Evolutionary conservation across 352 stramenopile genomes (phyloP).

Genomic region (Globisporangium barbulae): DNA sequence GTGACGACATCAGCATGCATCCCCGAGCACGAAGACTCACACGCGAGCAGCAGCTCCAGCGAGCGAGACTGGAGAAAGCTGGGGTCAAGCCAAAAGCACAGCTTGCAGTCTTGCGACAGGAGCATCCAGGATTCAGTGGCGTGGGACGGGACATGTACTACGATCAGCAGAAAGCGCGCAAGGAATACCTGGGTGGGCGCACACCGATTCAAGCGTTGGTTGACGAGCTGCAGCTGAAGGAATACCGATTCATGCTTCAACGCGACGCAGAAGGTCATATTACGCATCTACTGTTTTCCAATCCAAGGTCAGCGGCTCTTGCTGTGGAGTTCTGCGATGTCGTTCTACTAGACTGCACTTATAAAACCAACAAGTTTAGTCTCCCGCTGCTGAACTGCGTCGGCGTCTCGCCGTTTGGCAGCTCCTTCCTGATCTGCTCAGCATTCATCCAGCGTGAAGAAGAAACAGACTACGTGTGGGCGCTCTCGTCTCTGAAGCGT

Average conservation of each 20-base stretch:
- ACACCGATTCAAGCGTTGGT: background rate
- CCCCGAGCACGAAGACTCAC: conserved; percentile 1
- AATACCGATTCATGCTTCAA: background rate
- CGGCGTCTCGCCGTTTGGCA: background rate
- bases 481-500: background rate
- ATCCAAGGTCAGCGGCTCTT: background rate
- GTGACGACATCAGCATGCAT: background rate
- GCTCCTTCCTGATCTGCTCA: background rate
- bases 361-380: background rate
- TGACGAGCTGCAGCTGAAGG: background rate
- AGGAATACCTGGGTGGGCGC: background rate
- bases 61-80: background rate
- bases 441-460: background rate
- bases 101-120: background rate
- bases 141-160: background rate
- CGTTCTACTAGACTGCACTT: background rate
- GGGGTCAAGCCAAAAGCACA: background rate
- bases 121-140: background rate
- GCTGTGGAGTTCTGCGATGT: background rate
- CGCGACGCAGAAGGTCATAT: background rate
- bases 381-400: background rate
- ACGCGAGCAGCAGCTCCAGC: conserved; percentile 1
- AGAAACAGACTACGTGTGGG: background rate
- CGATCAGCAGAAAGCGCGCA: background rate
- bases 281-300: background rate